phyloP scores from a whole-genome alignment of 768 basidiomycete genomes.

The Kwoniella botswanensis region DNA sequence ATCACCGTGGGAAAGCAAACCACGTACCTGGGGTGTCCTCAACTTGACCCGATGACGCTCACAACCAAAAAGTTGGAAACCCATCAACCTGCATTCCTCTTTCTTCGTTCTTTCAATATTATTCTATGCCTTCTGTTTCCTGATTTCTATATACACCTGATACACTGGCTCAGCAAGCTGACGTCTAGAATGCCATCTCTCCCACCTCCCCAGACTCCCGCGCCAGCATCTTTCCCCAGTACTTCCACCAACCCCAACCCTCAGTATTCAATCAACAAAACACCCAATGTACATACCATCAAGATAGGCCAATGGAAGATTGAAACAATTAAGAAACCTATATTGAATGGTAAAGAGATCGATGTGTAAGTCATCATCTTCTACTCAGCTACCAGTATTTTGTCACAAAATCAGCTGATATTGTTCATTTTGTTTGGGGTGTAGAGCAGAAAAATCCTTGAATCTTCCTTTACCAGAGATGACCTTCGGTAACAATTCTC shows the following conservation, averaged over 20 bases:
- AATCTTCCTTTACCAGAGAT: conserved; percentile 91
- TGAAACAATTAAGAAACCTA: conserved; percentile 54
- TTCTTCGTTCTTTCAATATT: no score
- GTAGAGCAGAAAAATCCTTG: conserved; percentile 50
- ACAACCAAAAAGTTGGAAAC: not conserved
- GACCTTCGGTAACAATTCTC: conserved; percentile 86
- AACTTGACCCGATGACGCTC: not conserved
- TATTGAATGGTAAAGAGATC: conserved; percentile 68
- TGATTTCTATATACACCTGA: no score
- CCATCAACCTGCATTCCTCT: no score
- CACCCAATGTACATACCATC: conserved; percentile 26
- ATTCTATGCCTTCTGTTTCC: no score
- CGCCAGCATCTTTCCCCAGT: not conserved
- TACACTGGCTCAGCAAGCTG: not conserved
- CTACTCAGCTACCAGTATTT: not conserved
- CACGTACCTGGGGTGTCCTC: no score
- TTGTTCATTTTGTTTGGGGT: not conserved
- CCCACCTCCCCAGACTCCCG: not conserved
- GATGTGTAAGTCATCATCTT: conserved; percentile 60
- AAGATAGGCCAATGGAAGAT: conserved; percentile 59
- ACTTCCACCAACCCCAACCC: not conserved
- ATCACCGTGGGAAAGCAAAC: not conserved
- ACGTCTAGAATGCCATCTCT: not conserved
- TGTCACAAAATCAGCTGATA: not conserved
- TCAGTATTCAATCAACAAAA: conserved; percentile 2